Evolutionary conservation across 805 yeast species (phyloP), one percentile per base, ranked within the genome.

Genomic region (Candida sonorensis): DNA sequence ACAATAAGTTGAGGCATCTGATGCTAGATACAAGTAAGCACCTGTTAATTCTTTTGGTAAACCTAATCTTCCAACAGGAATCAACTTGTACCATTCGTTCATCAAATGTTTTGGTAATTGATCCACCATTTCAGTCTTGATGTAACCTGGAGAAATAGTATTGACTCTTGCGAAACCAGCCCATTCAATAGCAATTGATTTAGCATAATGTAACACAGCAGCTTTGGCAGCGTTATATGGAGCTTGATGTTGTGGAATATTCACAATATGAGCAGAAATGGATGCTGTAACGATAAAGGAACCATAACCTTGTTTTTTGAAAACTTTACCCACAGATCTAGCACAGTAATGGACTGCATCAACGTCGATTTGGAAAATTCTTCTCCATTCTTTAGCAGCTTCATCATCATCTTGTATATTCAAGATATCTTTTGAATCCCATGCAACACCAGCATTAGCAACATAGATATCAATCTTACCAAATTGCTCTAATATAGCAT

Each of bases 211-310:
- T 42, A 78, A 53, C 17, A 83, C 77, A 10, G 77, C 95, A 25
- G 95, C 94, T 66, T 85, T 86, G 45, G 87, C 82, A 11, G 86
- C 84, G 51, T 85, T 85, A 65, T 85, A 85, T 24, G 81, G 76
- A 10, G 94, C 81, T 62, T 86, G 95, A 53, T 75, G 66, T 57
- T 87, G 92, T 16, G 96, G 96, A 40, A 77, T 74, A 58, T 86
- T 86, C 48, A 77, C 92, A 48, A 87, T 78, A 61, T 79, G 86
- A 11, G 84, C 95, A 17, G 92, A 81, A 83, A 86, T 86, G 24
- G 94, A 83, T 5, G 94, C 87, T 5, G 96, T 86, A 58, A 82
- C 69, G 45, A 86, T 75, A 46, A 87, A 66, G 2, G 94, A 80
- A 20, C 96, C 95, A 37, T 58, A 60, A 12, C 83, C 81, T 51